Base-by-base conservation (phyloP, 2,329 filamentous ascomycete species). In the Pseudocercospora musae region DNA sequence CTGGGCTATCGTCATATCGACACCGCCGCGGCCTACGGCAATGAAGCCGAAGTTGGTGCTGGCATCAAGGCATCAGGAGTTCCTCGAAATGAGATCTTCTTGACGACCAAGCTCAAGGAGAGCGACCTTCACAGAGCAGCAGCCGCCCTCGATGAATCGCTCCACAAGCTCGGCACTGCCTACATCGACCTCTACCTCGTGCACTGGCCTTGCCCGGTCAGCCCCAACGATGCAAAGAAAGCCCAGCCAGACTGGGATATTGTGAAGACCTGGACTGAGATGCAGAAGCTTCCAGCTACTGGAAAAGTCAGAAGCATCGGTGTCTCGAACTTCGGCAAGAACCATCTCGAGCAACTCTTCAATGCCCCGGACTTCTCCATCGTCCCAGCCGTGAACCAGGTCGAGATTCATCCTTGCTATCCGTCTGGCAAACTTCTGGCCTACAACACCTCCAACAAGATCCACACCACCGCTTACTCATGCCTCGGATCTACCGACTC, bases 21-120 rank as follows among this genome's bases (percentile, higher is more conserved):
- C 78, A 91, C 89, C 48, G 89, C 90, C 54, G 82, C 89, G 65
- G 89, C 87, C 56, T 95, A 95, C 76, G 87, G 86, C 75, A 95
- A 94, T 77, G 90, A 93, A 76, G 77, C 82, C 66, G 89, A 92
- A 73, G 85, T 92, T 23, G 90, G 89, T 62, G 78, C 80, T 31
- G 89, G 88, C 55, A 91, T 92, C 79, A 87, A 87, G 75, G 82
- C 85, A 55, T 83, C 84, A 25, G 84, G 84, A 56, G 77, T 91
- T 1, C 84, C 88, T 4, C 84, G 89, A 37, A 83, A 86, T 68
- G 79, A 87, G 75, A 86, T 92, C 70, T 92, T 84, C 80, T 81
- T 93, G 64, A 94, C 91, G 57, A 92, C 90, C 70, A 96, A 95
- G 83, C 85, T 94, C 58, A 86, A 91, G 81, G 92, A 93, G 82